Evolutionary conservation across 768 basidiomycete species (phyloP), one percentile per base, ranked within the genome.

Genomic region (Boletus insuetus): DNA sequence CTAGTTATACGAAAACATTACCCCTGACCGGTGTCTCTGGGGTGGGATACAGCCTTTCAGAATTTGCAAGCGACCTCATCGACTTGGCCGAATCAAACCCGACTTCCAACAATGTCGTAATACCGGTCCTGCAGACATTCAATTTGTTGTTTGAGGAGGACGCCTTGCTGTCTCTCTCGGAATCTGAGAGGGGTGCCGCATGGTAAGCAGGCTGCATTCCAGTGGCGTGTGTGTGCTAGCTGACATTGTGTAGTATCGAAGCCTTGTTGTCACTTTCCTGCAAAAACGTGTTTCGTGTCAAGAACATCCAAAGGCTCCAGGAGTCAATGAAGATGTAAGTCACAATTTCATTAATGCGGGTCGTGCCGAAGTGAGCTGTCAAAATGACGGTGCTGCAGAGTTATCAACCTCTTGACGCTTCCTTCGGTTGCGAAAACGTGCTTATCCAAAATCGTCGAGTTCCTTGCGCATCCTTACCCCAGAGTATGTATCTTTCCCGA

Each of bases 301-400:
- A 94, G 74, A 96, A 84, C 58, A 73, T 91, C n/a, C 88, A 88
- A 61, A 74, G 96, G 51, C 85, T 97, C 22, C 78, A 81, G 12
- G 84, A 87, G 55, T 84, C 86, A 5, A 91, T 93, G 90, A 90
- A 87, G 69, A 82, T 91, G 96, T 96, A 63, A 57, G 66, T 64
- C 64, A 61, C 55, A 58, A 43, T 79, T 74, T 51, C 37, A 60
- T 60, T 58, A 58, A 54, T 48, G 48, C 34, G 53, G 65, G 31
- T 48, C 35, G 46, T 46, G 7, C 51, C 50, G 54, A 58, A 37
- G 26, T 32, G 46, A 61, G 54, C 57, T 53, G 32, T 59, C 29
- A 29, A 55, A 49, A 60, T 63, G 58, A 43, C 50, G 44, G 32
- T 22, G 26, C 42, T 37, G 31, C 63, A 96, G 94, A 46, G 77